Percentiles rank a stretch among this genome's conserved stretches.
Conservation (phyloP, 2,329 filamentous ascomycete genomes). For the Ophiostoma angusticollis region DNA sequence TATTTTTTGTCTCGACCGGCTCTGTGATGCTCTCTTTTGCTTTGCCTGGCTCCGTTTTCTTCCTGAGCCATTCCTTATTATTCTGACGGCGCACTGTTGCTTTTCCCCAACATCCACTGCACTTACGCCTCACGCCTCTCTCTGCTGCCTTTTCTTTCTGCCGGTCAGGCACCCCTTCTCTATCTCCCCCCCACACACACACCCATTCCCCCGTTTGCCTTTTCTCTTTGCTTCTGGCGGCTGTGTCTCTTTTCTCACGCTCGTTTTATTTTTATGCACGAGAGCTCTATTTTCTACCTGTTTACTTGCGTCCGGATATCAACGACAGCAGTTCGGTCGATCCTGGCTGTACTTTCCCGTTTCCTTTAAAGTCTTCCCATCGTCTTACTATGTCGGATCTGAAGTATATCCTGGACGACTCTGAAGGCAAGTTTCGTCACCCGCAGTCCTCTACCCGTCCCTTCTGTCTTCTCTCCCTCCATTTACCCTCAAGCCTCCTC, state of each 20-base stretch:
- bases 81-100: background rate
- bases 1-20: background rate
- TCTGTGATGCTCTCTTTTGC: background rate
- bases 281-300: background rate
- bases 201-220: background rate
- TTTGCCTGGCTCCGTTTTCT: background rate
- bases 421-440: constrained; percentile 1
- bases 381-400: constrained; percentile 8
- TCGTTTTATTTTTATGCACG: constrained; percentile 4
- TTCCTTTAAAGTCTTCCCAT: background rate
- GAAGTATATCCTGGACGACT: constrained; percentile 5
- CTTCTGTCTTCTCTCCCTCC: background rate
- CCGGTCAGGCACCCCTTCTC: background rate
- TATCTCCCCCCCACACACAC: too few relatives aligned
- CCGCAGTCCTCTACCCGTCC: background rate
- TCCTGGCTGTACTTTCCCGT: background rate
- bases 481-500: background rate
- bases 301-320: background rate
- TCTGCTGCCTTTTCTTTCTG: constrained; percentile 1
- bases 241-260: constrained; percentile 1
- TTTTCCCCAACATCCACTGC: constrained; percentile 5
- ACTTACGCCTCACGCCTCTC: too few relatives aligned
- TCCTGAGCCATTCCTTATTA: background rate
- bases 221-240: background rate
- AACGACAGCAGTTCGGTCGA: background rate